A percentile compares a stretch with the other conserved stretches of the same genome.
Conservation (phyloP, 2,329 filamentous ascomycete species). For the Gnomoniopsis sp. region DNA sequence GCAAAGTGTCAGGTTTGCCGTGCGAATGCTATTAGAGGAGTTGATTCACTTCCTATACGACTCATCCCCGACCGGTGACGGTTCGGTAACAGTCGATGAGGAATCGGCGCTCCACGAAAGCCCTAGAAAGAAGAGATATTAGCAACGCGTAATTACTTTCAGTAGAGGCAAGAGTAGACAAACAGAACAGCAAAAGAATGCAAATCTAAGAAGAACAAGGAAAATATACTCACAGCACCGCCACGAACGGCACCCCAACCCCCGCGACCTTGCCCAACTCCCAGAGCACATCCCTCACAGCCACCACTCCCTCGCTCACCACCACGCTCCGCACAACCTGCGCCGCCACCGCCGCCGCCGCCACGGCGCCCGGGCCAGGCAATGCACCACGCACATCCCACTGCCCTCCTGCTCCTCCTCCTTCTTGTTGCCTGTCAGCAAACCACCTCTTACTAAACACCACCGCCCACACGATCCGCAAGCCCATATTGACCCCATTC, state of each 20-base stretch:
- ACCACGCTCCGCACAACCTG: slow-evolving; percentile 33
- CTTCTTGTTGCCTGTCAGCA: too few relatives aligned
- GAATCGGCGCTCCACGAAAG: slow-evolving; percentile 52
- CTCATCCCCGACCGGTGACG: slow-evolving; percentile 25
- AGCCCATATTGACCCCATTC: slow-evolving; percentile 85
- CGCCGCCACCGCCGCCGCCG: slow-evolving; percentile 42
- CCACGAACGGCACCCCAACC: slow-evolving; percentile 48
- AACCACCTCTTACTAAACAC: slow-evolving; percentile 70
- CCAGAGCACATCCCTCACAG: slow-evolving; percentile 22
- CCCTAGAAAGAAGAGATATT: slow-evolving; percentile 35
- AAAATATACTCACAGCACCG: slow-evolving; percentile 54
- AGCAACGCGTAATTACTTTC: slow-evolving; percentile 22
- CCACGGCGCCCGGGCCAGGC: slow-evolving; percentile 40
- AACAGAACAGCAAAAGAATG: background rate
- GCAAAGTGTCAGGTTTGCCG: background rate
- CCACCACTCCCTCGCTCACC: slow-evolving; percentile 25
- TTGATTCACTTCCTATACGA: background rate
- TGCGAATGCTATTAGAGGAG: background rate
- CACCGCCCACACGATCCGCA: slow-evolving; percentile 78
- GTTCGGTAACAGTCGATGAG: slow-evolving; percentile 48
- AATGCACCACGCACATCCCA: slow-evolving; percentile 40
- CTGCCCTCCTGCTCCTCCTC: slow-evolving; percentile 32
- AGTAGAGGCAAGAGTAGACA: slow-evolving; percentile 18
- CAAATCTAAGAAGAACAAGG: background rate
- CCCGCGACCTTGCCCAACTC: slow-evolving; percentile 46